Evolutionary conservation across 495 filamentous ascomycete genomes (phyloP), one percentile per base, ranked within the genome.

Genomic region (Penicillium macrosclerotiorum): DNA sequence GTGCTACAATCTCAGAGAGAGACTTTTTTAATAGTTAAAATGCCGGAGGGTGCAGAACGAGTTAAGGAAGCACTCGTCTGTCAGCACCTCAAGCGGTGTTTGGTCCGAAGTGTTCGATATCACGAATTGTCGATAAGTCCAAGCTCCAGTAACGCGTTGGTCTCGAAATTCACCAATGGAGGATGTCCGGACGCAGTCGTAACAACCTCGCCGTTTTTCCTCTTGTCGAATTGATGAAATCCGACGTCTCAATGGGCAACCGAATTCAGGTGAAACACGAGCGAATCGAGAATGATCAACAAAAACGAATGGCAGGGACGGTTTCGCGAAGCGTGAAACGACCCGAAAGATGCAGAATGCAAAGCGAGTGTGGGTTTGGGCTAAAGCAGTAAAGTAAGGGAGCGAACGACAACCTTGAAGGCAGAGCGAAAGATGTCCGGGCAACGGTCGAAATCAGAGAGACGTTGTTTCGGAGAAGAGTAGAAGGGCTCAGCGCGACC

Each of bases 281-380:
- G 30, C 38, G 30, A 59, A 44, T 47, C 31, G 39, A 47, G 30
- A 13, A 34, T 41, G 36, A 45, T 37, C 43, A 49, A 52, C 30
- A 22, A 45, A 24, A 52, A 71, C 56, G 68, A 72, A 57, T 59
- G 68, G 63, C 67, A 65, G 65, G 65, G 64, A n/a, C n/a, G 59
- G 39, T 32, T 57, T 57, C 44, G 49, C 47, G 39, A 30, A 40
- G 60, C 37, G 44, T 59, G 64, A 59, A 59, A 57, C 56, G 51
- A 49, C 48, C 63, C 55, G 48, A 30, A 38, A 8, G 25, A 46
- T 49, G 42, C 27, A 35, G 52, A 39, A 42, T 25, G n/a, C 8
- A 40, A 45, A 65, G 48, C 54, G 64, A 66, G 49, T 58, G 65
- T 63, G 51, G 52, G 46, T 52, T 59, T 45, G 35, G n/a, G 25